Evolutionary conservation across 1,284 basidiomycete species (phyloP), one percentile per base, ranked within the genome.

Genomic region (Ceratobasidium sp.): DNA sequence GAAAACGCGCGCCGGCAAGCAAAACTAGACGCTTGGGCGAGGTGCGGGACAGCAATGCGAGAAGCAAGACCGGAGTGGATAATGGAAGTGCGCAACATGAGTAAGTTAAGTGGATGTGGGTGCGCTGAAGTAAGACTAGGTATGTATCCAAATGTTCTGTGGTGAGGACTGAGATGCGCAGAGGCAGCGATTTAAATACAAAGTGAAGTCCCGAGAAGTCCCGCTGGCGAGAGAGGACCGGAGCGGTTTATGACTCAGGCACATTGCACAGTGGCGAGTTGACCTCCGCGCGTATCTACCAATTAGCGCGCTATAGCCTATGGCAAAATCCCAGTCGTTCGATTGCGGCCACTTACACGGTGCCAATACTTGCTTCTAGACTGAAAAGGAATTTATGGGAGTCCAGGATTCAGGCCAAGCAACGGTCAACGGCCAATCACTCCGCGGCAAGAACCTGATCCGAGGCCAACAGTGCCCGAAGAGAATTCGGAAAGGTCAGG

Each of bases 11-110:
- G 69, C 48, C 45, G 51, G 22, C 44, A 62, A 17, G 69, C 69
- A 53, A 72, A 62, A 22, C 44, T 72, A 29, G 69, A 72, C 2
- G 56, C 69, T 47, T 62, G 69, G n/a, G 47, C 57, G 31, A 72
- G 47, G 45, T 33, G 56, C 9, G 69, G 69, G 1, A 29, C 22
- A 0, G 36, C 48, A 41, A 72, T 27, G 29, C 57, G 69, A 51
- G 69, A 44, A 22, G 19, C 29, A 15, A 72, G 69, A 22, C 69
- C 45, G 15, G 69, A 57, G 31, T 62, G 41, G n/a, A 48, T 27
- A 29, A 72, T 29, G 29, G 47, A 15, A 51, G 47, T 64, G 2
- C 69, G 69, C 47, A 72, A 53, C 69, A 72, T 72, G 48, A 51
- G 44, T 72, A 51, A 6, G 33, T 41, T 19, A 44, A 17, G 24